Conservation (phyloP, 331 rosid species). For the Quercus phellos region DNA sequence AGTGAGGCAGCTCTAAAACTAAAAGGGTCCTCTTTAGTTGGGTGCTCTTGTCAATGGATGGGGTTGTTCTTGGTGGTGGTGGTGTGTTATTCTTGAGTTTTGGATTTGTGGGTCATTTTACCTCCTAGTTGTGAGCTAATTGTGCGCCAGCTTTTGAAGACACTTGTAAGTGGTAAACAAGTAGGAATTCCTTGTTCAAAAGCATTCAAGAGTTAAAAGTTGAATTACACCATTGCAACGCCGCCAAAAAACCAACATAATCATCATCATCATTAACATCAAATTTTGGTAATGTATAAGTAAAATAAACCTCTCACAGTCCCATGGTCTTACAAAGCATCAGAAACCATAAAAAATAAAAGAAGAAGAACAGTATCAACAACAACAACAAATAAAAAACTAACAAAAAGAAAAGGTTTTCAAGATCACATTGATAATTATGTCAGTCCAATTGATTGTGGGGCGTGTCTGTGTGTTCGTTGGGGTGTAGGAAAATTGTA, state of each 20-base stretch:
- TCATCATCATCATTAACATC: not conserved
- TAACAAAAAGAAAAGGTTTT: not conserved
- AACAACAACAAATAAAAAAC: not conserved
- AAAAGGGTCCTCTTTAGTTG: not conserved
- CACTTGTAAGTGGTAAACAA: not conserved
- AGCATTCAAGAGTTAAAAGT: not conserved
- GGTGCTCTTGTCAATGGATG: not conserved
- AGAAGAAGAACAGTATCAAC: not conserved
- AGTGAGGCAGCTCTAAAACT: not conserved
- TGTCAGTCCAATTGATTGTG: not conserved
- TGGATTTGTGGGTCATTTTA: not conserved
- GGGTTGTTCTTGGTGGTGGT: not conserved
- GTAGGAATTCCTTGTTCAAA: not conserved
- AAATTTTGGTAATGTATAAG: constrained; percentile 23
- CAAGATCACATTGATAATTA: not conserved
- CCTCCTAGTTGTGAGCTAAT: not conserved
- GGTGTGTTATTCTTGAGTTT: not conserved
- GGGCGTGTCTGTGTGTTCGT: not conserved
- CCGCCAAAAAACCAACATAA: constrained; percentile 9
- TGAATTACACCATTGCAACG: constrained; percentile 14
- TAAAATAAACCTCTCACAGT: not conserved
- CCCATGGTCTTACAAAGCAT: not conserved
- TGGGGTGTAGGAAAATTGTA: not conserved
- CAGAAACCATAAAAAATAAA: not conserved
- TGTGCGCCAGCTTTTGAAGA: not conserved